These are phyloP conservation scores for Geosmithia morbida DNA, from an alignment of 2,329 filamentous ascomycete genomes.

Conservation along the genomic window DNA sequence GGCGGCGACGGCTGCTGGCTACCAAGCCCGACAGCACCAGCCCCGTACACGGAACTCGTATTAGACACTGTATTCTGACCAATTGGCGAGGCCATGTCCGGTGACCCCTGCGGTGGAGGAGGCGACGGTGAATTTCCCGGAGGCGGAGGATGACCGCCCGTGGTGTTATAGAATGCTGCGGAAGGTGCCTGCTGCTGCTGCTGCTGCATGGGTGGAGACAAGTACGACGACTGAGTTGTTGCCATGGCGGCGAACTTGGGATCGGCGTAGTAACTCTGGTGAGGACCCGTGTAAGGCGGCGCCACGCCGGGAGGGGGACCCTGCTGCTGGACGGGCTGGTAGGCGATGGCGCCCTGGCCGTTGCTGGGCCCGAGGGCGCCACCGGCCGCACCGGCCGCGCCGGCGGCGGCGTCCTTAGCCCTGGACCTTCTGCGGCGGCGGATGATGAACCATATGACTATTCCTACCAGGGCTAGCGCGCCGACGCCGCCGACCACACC, in stretches of 20 bases:
- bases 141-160: background rate
- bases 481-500: conserved; percentile 21
- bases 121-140: background rate
- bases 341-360: background rate
- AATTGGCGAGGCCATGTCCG: too few relatives aligned
- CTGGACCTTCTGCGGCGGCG: conserved; percentile 10
- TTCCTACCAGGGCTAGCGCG: conserved; percentile 13
- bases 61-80: too few relatives aligned
- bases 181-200: conserved; percentile 7
- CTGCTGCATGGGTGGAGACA: conserved; percentile 5
- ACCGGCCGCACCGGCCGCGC: conserved; percentile 1
- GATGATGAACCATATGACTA: conserved; percentile 16
- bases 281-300: background rate
- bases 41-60: too few relatives aligned
- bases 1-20: too few relatives aligned
- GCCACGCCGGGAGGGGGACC: background rate
- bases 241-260: conserved; percentile 8
- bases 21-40: too few relatives aligned
- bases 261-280: conserved; percentile 11
- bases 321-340: background rate
- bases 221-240: conserved; percentile 1
- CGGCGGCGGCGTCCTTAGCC: conserved; percentile 4
- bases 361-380: background rate
- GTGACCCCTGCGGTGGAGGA: conserved; percentile 1
- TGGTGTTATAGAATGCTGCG: conserved; percentile 9